Conservation (phyloP, 805 yeast species). For the Ogataea nakhonphanomensis region DNA sequence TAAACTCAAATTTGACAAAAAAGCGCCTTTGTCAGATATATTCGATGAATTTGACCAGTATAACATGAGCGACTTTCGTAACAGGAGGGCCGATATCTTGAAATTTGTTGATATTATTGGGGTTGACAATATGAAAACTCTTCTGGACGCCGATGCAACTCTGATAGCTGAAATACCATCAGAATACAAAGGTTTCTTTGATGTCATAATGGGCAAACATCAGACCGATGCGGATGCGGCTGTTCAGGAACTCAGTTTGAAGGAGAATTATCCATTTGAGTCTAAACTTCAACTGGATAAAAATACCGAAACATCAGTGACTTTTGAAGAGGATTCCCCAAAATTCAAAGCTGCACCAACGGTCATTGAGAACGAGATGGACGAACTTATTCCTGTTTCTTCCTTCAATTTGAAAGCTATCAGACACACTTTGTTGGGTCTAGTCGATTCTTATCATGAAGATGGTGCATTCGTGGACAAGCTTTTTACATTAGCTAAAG, state of each 20-base stretch:
- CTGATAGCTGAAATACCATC: slow-evolving; percentile 25
- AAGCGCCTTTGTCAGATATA: slow-evolving; percentile 12
- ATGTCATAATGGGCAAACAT: slow-evolving; percentile 3
- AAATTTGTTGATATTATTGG: slow-evolving; percentile 46
- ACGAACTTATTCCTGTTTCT: slow-evolving; percentile 58
- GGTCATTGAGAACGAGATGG: slow-evolving; percentile 52
- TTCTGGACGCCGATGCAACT: slow-evolving; percentile 32
- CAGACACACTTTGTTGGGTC: slow-evolving; percentile 65
- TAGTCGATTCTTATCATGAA: slow-evolving; percentile 30
- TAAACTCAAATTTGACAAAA: slow-evolving; percentile 25
- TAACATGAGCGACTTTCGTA: slow-evolving; percentile 17
- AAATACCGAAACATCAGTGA: not conserved
- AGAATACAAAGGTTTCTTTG: slow-evolving; percentile 25
- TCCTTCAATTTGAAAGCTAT: slow-evolving; percentile 77
- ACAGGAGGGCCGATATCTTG: slow-evolving; percentile 34
- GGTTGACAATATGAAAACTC: slow-evolving; percentile 37
- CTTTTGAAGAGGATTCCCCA: slow-evolving; percentile 1
- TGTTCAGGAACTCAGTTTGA: no score
- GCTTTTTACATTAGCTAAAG: slow-evolving; percentile 20
- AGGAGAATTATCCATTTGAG: no score
- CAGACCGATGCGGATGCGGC: no score
- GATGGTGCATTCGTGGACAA: slow-evolving; percentile 23
- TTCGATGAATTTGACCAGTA: slow-evolving; percentile 19
- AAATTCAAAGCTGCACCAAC: slow-evolving; percentile 24
- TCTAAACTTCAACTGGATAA: not conserved